Base-by-base conservation (phyloP, 2,329 filamentous ascomycete species). In the Aspergillus persii region DNA sequence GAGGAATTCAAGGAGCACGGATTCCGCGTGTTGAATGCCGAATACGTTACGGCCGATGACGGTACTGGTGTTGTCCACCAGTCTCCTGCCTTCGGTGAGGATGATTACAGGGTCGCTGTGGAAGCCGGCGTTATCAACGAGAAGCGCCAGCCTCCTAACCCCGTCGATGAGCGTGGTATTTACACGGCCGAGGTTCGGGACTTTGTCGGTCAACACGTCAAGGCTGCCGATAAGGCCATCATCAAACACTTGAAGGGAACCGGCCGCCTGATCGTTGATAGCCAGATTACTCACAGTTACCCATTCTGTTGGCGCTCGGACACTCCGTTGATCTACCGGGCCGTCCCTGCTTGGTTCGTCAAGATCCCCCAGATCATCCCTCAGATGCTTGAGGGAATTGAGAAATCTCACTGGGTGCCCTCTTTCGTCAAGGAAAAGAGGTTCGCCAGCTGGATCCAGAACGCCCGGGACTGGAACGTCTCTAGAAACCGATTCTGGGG, bases 1-100 rank as follows among this genome's bases (percentile, higher is more conserved):
- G 90, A 95, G 9, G 86, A 94, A 50, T 97, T 95, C 82, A 91
- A 94, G 76, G 90, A 96, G 58, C 76, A 86, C 61, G 92, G 86
- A 3, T 97, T 96, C 83, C 86, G 83, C 67, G 89, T 97, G 4
- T 73, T 96, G 63, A 92, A 90, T 66, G 94, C 90, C 41, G 86
- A 83, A 6, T 97, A 97, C 70, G 93, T 97, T 59, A 95, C 91
- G 29, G 87, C 89, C 31, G 92, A 95, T 61, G 92, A 91, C 69
- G 94, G 94, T 86, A 91, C 92, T 36, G 94, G 94, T 71, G 89
- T 98, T 63, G 94, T 98, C 49, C 94, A 98, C 76, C 92, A 97
- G 76, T 85, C 94, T 4, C 94, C 94, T 2, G 92, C 92, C 1
- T 97, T 94, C 71, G 94, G 94, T 84, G 91, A 97, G 77, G 94